Conservation (phyloP, 495 filamentous ascomycete genomes). For the Penicillium ochrochloron region DNA sequence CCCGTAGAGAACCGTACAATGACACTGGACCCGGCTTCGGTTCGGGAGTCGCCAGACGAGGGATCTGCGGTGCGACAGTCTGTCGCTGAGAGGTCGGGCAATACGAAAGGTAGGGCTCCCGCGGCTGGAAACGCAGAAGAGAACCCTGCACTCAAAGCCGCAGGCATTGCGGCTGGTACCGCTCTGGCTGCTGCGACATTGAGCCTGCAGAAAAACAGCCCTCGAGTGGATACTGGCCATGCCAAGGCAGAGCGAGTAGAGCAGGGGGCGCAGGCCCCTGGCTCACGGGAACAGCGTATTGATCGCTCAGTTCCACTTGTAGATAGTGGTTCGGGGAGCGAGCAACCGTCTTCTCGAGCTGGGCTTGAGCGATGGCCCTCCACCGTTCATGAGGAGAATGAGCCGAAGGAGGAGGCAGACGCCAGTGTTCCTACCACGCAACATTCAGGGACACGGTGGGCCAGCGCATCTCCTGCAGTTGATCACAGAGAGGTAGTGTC, state of each 20-base stretch:
- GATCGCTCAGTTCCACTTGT: conserved; percentile 7
- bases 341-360: conserved; percentile 26
- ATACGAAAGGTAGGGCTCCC: conserved; percentile 54
- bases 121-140: conserved; percentile 46
- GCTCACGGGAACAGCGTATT: conserved; percentile 3
- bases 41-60: conserved; percentile 30
- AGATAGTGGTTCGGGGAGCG: conserved; percentile 3
- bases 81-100: conserved; percentile 53
- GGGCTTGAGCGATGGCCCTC: conserved; percentile 60
- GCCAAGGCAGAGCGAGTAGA: conserved; percentile 16
- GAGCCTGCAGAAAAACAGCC: conserved; percentile 21
- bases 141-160: conserved; percentile 42
- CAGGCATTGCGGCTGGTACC: conserved; percentile 43
- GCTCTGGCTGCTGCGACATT: conserved; percentile 42
- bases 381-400: conserved; percentile 63
- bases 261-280: conserved; percentile 1
- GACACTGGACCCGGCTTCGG: conserved; percentile 22
- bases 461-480: conserved; percentile 22
- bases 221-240: conserved; percentile 11
- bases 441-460: conserved; percentile 13
- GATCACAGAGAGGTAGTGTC: conserved; percentile 19
- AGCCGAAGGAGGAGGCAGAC: conserved; percentile 46
- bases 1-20: conserved; percentile 24
- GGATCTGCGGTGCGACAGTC: conserved; percentile 38
- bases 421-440: conserved; percentile 9